Evolutionary conservation across 306 rosid species (phyloP), one percentile per base, ranked within the genome.

Genomic region (Vicia faba): DNA sequence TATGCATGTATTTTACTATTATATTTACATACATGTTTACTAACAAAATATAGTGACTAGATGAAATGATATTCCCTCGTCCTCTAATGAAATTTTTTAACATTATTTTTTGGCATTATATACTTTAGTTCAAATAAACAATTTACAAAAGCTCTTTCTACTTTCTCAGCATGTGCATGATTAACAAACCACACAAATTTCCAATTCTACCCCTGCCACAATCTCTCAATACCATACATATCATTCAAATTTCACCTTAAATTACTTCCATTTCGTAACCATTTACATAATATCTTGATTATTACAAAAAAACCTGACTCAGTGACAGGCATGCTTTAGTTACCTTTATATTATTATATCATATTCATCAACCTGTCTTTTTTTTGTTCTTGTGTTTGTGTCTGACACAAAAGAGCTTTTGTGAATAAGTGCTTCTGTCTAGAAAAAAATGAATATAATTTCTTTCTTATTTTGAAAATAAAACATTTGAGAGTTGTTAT

Each of bases 281-380:
- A 66, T 61, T 73, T 72, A 14, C 76, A 69, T 75, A 82, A 70
- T 61, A 69, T 82, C 59, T 80, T 75, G 70, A 55, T 78, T 73
- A 68, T 53, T 5, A 41, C 41, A 20, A 49, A 72, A 60, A 63
- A 90, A 87, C 78, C 81, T 61, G 83, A 64, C 88, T 79, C 86
- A 69, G 45, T 66, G 88, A 75, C 91, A 84, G 86, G 84, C 95
- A 85, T 84, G 91, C 92, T 54, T 25, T 87, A 75, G 80, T 81
- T 71, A 69, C 76, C 84, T 89, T 84, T 78, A 62, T 63, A 68
- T 68, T 73, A 74, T 69, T 80, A 80, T 64, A 64, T 60, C 79
- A 80, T 45, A 64, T 64, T 64, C 57, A 26, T 78, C 73, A 80
- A 60, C 80, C 60, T 73, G 85, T 64, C 64, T 63, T 77, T 82